Evolutionary conservation across 345 rosid genomes (phyloP).

Genomic region (Lenwebbia sp.): DNA sequence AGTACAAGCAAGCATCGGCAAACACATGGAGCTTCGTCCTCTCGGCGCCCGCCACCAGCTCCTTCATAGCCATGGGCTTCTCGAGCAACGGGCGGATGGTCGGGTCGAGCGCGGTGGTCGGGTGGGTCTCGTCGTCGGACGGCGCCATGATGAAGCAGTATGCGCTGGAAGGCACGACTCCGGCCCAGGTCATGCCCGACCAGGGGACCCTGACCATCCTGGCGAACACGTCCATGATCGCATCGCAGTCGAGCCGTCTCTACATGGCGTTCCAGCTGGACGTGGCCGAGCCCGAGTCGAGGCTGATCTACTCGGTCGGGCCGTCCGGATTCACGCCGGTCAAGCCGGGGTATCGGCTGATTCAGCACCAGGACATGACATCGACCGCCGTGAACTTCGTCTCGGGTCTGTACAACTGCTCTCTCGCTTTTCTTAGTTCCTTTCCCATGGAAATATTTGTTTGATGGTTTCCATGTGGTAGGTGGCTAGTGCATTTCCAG

Average conservation of each 20-base stretch:
- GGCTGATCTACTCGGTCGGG: constrained; percentile 52
- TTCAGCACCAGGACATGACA: constrained; percentile 35
- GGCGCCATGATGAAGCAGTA: constrained; percentile 35
- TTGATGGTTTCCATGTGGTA: no score
- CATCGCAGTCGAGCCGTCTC: constrained; percentile 33
- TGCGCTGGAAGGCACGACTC: constrained; percentile 23
- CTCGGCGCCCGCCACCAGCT: constrained; percentile 36
- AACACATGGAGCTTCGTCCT: constrained; percentile 71
- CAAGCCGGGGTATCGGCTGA: constrained; percentile 26
- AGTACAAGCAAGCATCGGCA: constrained; percentile 32
- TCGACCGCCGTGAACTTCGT: constrained; percentile 41
- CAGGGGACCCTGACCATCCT: constrained; percentile 39
- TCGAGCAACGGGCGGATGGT: constrained; percentile 51
- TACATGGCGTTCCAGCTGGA: constrained; percentile 61
- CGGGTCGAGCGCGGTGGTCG: constrained; percentile 74
- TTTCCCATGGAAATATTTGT: background rate
- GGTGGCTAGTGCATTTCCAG: no score
- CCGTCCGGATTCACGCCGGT: constrained; percentile 34
- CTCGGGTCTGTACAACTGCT: constrained; percentile 34
- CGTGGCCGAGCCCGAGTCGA: constrained; percentile 24
- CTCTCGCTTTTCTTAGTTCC: background rate
- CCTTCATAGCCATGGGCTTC: constrained; percentile 63
- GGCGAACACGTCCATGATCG: constrained; percentile 19
- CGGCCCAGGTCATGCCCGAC: constrained; percentile 34
- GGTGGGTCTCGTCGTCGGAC: constrained; percentile 47